phyloP scores from a whole-genome alignment of 495 filamentous ascomycete genomes.

The Neurospora hispaniola region DNA sequence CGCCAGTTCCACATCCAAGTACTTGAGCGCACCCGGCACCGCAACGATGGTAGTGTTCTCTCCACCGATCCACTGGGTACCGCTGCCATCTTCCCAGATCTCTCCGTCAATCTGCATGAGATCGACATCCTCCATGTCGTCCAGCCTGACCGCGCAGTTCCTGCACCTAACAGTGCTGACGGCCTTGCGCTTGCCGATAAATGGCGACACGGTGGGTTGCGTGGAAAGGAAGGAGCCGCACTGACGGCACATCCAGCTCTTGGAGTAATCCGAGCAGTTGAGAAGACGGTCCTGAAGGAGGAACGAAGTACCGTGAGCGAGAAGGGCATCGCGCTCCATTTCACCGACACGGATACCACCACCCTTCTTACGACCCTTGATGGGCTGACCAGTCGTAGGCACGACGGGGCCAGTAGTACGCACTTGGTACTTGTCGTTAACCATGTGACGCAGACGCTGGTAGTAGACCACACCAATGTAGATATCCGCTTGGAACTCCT shows the following conservation, averaged over 20 bases:
- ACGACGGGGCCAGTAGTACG: conserved; percentile 89
- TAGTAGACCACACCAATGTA: conserved; percentile 97
- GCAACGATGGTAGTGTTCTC: conserved; percentile 83
- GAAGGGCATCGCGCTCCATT: conserved; percentile 92
- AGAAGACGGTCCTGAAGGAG: conserved; percentile 88
- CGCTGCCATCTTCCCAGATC: conserved; percentile 87
- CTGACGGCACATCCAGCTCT: conserved; percentile 73
- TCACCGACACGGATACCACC: conserved; percentile 98
- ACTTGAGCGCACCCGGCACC: conserved; percentile 84
- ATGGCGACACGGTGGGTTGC: conserved; percentile 63
- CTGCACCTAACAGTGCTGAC: conserved; percentile 62
- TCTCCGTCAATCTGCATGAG: conserved; percentile 53
- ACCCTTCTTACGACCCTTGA: conserved; percentile 90
- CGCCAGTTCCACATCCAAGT: conserved; percentile 87
- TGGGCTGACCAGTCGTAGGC: conserved; percentile 82
- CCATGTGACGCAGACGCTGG: conserved; percentile 96
- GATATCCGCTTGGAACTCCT: conserved; percentile 89
- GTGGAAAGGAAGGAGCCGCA: conserved; percentile 86
- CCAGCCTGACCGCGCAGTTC: conserved; percentile 59
- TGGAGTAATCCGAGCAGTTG: conserved; percentile 88
- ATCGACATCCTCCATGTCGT: conserved; percentile 42
- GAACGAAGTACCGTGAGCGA: conserved; percentile 92
- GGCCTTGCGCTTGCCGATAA: conserved; percentile 47
- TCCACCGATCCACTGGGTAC: conserved; percentile 71
- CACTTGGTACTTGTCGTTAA: conserved; percentile 99